A percentile compares a stretch with the other conserved stretches of the same genome.
These are phyloP conservation scores for Ziziphus jujuba DNA, from an alignment of 306 rosid genomes.

Conservation along the genomic window DNA sequence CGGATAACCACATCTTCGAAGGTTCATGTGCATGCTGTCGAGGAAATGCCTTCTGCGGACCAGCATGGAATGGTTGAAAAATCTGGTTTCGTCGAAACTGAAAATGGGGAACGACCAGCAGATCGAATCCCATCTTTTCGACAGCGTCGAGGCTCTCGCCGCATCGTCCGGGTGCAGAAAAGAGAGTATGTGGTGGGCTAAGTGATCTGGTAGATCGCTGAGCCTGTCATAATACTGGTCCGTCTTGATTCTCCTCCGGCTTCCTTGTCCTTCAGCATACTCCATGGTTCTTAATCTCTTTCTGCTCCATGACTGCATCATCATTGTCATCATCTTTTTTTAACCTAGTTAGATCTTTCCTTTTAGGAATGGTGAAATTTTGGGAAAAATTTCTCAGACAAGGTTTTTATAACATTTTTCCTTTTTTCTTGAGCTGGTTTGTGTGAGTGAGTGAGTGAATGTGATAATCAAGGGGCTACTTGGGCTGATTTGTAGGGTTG, in stretches of 20 bases:
- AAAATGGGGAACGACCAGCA: neutral
- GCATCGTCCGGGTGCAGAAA: neutral
- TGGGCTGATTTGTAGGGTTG: neutral
- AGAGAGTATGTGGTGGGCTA: conserved; percentile 2
- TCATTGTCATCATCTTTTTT: too few species aligned
- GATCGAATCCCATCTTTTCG: conserved; percentile 4
- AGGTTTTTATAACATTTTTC: too few species aligned
- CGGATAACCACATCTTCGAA: neutral
- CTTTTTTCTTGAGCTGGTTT: too few species aligned
- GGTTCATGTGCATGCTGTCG: neutral
- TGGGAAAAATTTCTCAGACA: too few species aligned
- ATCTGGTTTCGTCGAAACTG: conserved; percentile 1
- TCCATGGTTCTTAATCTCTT: too few species aligned
- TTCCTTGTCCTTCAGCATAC: neutral
- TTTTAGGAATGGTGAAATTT: too few species aligned
- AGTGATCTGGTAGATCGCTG: neutral
- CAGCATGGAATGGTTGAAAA: neutral
- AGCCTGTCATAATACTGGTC: neutral
- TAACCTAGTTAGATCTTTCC: too few species aligned
- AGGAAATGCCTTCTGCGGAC: neutral
- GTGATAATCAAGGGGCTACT: too few species aligned
- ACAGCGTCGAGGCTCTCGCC: neutral
- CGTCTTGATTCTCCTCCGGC: neutral
- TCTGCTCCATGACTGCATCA: neutral
- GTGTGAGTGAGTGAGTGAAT: too few species aligned